Base-by-base conservation (phyloP, 169 alveolate genomes). In the Plasmodium malariae region DNA sequence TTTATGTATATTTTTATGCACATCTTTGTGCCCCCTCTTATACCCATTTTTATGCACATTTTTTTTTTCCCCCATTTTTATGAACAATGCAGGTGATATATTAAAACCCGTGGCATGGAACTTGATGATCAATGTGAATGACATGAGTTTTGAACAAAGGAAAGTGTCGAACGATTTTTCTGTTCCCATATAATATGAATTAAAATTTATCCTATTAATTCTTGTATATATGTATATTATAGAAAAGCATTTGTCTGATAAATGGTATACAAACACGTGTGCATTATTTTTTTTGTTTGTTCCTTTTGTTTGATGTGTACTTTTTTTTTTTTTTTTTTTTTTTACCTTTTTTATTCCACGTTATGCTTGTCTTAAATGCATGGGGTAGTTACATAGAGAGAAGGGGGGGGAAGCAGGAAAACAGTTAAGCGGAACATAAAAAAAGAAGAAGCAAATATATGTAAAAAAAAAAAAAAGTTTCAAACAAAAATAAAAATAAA, bases 21-120 rank as follows among this genome's bases (percentile, higher is more conserved):
- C 51, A 40, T 6, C 5, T 40, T 5, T n/a, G n/a, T n/a, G n/a
- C n/a, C n/a, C n/a, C n/a, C n/a, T n/a, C n/a, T n/a, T n/a, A n/a
- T 12, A 11, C 17, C 9, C 11, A 28, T 73, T 24, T 70, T 37
- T 73, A 4, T 40, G 6, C 14, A 1, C 32, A 3, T 32, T 19
- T 26, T 45, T 14, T 60, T 55, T 48, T 57, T 40, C 32, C 65
- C 43, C 63, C 43, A 34, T 60, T 36, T 55, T 51, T 37, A 6
- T 65, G 14, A 65, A 14, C 32, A 28, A 60, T 48, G 45, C 63
- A 80, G 90, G 90, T 19, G 62, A 80, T 48, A 65, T 80, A n/a
- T 49, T 80, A 70, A 65, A 54, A 40, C 90, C 90, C 24, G 90
- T 51, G 30, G 90, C 90, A 51, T 80, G 90, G 90, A 80, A 80